Percentiles rank a stretch among this genome's conserved stretches.
Evolutionary conservation across 768 basidiomycete species (phyloP).

Genomic region (Cystobasidium ongulense): DNA sequence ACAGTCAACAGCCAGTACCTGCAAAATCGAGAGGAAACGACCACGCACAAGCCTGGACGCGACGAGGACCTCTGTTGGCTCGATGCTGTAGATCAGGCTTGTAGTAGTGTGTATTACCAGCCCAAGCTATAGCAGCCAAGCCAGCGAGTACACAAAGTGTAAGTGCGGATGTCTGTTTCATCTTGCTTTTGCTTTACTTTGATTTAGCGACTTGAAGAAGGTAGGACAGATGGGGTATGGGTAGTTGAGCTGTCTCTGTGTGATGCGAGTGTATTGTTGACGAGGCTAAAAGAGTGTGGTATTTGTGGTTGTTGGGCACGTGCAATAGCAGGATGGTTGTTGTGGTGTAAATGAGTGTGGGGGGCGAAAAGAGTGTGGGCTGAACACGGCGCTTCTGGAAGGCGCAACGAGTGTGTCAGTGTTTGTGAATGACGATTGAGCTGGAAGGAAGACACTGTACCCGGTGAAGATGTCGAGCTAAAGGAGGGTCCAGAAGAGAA

Average conservation of each 20-base stretch:
- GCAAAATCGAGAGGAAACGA: too few relatives aligned
- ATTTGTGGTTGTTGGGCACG: not conserved
- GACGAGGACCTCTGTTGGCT: slow-evolving; percentile 1
- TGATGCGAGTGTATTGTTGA: not conserved
- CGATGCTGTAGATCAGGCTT: not conserved
- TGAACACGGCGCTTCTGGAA: too few relatives aligned
- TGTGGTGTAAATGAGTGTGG: not conserved
- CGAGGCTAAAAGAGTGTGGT: not conserved
- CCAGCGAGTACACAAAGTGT: not conserved
- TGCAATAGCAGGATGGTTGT: not conserved
- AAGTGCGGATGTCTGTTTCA: not conserved
- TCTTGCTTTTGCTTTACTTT: not conserved
- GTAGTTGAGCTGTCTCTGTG: too few relatives aligned
- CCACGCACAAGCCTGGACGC: not conserved
- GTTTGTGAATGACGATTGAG: too few relatives aligned
- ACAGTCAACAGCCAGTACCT: too few relatives aligned
- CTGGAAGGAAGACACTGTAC: too few relatives aligned
- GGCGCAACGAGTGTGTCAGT: too few relatives aligned
- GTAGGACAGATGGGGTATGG: not conserved
- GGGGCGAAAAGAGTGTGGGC: too few relatives aligned
- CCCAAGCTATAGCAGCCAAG: slow-evolving; percentile 4
- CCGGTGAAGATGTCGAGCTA: too few relatives aligned
- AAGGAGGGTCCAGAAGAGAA: too few relatives aligned
- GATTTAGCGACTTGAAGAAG: not conserved
- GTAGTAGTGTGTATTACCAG: slow-evolving; percentile 5